phyloP scores from a whole-genome alignment of 2,329 filamentous ascomycete genomes.

The Xylariaceae sp. region DNA sequence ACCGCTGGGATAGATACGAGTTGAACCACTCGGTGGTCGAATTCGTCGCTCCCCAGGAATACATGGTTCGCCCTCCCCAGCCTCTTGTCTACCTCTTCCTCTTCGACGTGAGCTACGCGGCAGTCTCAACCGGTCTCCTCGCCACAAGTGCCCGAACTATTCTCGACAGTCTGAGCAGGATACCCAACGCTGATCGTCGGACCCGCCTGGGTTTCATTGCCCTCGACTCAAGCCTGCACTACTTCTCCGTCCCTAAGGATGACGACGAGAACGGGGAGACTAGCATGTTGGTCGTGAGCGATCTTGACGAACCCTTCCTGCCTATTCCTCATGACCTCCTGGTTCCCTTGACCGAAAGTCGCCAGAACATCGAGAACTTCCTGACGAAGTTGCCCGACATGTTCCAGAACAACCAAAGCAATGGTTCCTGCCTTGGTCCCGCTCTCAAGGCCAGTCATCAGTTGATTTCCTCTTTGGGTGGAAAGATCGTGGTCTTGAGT shows the following conservation, averaged over 20 bases:
- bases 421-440: constrained; percentile 88
- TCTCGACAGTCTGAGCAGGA: constrained; percentile 87
- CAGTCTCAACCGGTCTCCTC: constrained; percentile 83
- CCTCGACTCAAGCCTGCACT: constrained; percentile 90
- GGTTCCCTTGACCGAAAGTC: constrained; percentile 82
- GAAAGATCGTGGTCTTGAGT: constrained; percentile 88
- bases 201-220: constrained; percentile 93
- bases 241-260: constrained; percentile 91
- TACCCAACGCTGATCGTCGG: constrained; percentile 94
- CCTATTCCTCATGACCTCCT: constrained; percentile 89
- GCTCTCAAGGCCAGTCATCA: constrained; percentile 91
- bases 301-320: constrained; percentile 92
- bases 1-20: constrained; percentile 87
- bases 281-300: constrained; percentile 88
- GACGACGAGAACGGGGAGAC: constrained; percentile 78
- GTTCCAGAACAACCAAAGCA: constrained; percentile 92
- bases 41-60: constrained; percentile 96
- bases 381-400: constrained; percentile 86
- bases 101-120: constrained; percentile 87
- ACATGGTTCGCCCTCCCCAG: constrained; percentile 97
- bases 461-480: constrained; percentile 87
- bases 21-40: constrained; percentile 96
- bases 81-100: constrained; percentile 93
- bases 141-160: constrained; percentile 92
- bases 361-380: constrained; percentile 87